Base-by-base conservation (phyloP, 129 eudicot genomes). In the Deinandra increscens region DNA sequence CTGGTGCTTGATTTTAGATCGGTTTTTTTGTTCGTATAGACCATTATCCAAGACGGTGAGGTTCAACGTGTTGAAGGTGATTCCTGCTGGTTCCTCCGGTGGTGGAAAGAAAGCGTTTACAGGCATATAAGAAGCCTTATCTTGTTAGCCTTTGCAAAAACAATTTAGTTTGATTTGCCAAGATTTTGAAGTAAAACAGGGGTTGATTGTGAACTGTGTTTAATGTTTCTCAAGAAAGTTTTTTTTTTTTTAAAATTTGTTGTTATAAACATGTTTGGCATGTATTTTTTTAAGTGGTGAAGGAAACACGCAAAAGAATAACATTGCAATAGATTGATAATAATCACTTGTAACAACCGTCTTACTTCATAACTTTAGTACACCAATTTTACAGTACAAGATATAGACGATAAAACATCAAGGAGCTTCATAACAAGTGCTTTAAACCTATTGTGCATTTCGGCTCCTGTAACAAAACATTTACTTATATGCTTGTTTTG, bases 81-180 rank as follows among this genome's bases (percentile, higher is more conserved):
- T 81, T 56, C 85, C 89, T 23, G 85, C 89, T 68, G 89, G 89
- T 29, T 77, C 88, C 46, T 74, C 88, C 3, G 76, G 82, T 7
- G 83, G 76, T 71, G 88, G 89, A 8, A 84, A 84, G 81, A 84
- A 84, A 85, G 89, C 89, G 0, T 84, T 84, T 53, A 78, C 83
- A 26, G 85, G 74, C 68, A 54, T 81, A 33, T 84, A 69, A 77
- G n/a, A n/a, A n/a, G n/a, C n/a, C n/a, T n/a, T n/a, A 1, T 17
- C 26, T 39, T 53, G 64, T 43, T 63, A 42, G 63, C 29, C 26
- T 39, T 26, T 66, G 72, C 58, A 65, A 65, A 73, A 56, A 18
- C 60, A 55, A 36, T 60, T 37, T 3, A 51, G 10, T 64, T 51
- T 50, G 64, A 49, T 73, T 64, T 67, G 59, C 37, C 53, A 14